phyloP scores from a whole-genome alignment of 2,329 filamentous ascomycete species.

The Tolypocladium nubicola region DNA sequence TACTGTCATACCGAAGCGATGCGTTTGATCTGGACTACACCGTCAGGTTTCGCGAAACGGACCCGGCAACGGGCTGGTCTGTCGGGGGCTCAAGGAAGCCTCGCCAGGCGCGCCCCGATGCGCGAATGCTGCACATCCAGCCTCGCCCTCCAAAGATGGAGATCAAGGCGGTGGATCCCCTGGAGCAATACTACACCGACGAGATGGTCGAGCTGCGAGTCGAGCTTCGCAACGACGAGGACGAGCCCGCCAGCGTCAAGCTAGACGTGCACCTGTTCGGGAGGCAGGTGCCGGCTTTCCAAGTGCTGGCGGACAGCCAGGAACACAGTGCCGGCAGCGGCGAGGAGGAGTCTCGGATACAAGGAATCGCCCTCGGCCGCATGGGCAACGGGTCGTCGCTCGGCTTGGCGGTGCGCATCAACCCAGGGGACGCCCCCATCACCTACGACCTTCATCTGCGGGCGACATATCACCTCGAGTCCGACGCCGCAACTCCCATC shows the following conservation, averaged over 20 bases:
- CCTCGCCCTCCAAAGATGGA: constrained; percentile 90
- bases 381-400: constrained; percentile 34
- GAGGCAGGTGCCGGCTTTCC: constrained; percentile 36
- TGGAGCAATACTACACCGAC: constrained; percentile 73
- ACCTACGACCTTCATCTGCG: constrained; percentile 61
- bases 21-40: constrained; percentile 59
- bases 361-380: constrained; percentile 31
- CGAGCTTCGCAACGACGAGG: constrained; percentile 71
- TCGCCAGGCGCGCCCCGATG: constrained; percentile 35
- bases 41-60: constrained; percentile 38
- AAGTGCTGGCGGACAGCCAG: constrained; percentile 25
- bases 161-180: constrained; percentile 51
- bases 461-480: constrained; percentile 66
- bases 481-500: constrained; percentile 72
- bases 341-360: constrained; percentile 31
- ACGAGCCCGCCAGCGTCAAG: constrained; percentile 62
- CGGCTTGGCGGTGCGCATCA: constrained; percentile 36
- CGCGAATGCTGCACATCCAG: constrained; percentile 57
- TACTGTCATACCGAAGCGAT: constrained; percentile 51
- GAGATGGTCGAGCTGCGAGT: constrained; percentile 62
- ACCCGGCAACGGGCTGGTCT: constrained; percentile 38
- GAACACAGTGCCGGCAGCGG: constrained; percentile 20
- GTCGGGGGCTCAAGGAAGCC: constrained; percentile 30
- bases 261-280: constrained; percentile 61
- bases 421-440: constrained; percentile 37